Conservation (phyloP, 768 basidiomycete genomes). For the Exidia glandulosa region DNA sequence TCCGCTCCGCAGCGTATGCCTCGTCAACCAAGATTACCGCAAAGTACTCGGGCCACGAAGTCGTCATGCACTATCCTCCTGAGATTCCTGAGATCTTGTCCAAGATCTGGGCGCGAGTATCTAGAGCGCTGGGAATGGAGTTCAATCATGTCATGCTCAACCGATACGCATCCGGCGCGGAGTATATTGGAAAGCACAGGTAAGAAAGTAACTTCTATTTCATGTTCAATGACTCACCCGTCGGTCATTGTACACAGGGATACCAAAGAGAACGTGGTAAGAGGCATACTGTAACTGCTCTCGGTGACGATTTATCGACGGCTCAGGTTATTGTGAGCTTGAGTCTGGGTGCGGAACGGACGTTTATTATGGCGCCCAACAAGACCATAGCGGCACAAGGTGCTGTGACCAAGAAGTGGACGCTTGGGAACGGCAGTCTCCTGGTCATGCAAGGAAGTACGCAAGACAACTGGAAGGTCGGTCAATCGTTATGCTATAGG, state of each 20-base stretch:
- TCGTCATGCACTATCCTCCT: slow-evolving; percentile 20
- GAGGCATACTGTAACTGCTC: not conserved
- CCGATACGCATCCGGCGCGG: slow-evolving; percentile 25
- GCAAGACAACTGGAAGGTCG: slow-evolving; percentile 33
- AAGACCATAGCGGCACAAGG: slow-evolving; percentile 1
- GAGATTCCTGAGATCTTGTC: slow-evolving; percentile 21
- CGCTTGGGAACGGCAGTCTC: slow-evolving; percentile 26
- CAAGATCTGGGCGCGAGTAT: slow-evolving; percentile 20
- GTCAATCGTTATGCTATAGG: no score
- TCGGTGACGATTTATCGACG: slow-evolving; percentile 4
- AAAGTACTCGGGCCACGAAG: slow-evolving; percentile 25
- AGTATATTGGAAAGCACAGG: slow-evolving; percentile 20
- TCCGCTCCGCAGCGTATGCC: slow-evolving; percentile 20
- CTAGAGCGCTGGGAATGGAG: slow-evolving; percentile 17
- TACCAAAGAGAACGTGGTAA: slow-evolving; percentile 18
- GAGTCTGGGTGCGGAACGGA: slow-evolving; percentile 27
- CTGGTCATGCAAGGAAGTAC: slow-evolving; percentile 33
- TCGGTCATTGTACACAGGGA: no score
- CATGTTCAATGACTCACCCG: no score
- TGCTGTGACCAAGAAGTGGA: slow-evolving; percentile 16
- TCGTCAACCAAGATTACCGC: slow-evolving; percentile 18
- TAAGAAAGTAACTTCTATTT: no score
- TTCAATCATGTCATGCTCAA: slow-evolving; percentile 35
- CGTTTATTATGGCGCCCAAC: slow-evolving; percentile 27
- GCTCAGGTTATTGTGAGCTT: slow-evolving; percentile 27